A percentile compares a stretch with the other conserved stretches of the same genome.
Evolutionary conservation across 2,329 filamentous ascomycete genomes (phyloP).

Genomic region (Tolypocladium album): DNA sequence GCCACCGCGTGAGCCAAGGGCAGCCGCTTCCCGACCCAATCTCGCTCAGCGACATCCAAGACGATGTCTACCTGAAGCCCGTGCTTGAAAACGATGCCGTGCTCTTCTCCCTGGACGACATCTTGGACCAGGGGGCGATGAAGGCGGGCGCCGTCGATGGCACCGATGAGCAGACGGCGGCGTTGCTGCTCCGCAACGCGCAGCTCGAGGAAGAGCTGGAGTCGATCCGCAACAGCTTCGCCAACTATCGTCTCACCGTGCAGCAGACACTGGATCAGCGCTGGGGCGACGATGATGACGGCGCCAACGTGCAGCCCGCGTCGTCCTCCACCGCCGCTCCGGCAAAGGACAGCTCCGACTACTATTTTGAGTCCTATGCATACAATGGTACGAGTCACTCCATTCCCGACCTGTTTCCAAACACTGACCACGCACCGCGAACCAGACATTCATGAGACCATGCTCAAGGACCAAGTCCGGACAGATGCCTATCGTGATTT

Average conservation of each 20-base stretch:
- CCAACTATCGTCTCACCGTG: constrained; percentile 54
- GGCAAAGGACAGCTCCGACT: constrained; percentile 23
- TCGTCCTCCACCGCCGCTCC: constrained; percentile 12
- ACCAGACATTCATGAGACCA: constrained; percentile 81
- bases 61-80: constrained; percentile 74
- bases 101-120: constrained; percentile 76
- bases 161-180: not conserved
- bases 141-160: constrained; percentile 18
- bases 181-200: constrained; percentile 35
- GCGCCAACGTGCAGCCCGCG: not conserved
- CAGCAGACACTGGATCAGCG: constrained; percentile 56
- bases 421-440: not conserved
- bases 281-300: constrained; percentile 45
- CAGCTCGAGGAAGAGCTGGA: constrained; percentile 52
- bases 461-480: constrained; percentile 83
- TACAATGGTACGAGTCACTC: constrained; percentile 38
- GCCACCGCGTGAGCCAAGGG: constrained; percentile 33
- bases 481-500: constrained; percentile 93
- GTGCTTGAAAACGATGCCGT: constrained; percentile 83
- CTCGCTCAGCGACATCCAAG: constrained; percentile 51
- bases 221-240: constrained; percentile 48
- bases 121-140: constrained; percentile 8
- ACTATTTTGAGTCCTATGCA: constrained; percentile 53
- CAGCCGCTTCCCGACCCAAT: constrained; percentile 45
- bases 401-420: not conserved